Evolutionary conservation across 1,284 basidiomycete species (phyloP).

Genomic region (Tylopilus microsporus): DNA sequence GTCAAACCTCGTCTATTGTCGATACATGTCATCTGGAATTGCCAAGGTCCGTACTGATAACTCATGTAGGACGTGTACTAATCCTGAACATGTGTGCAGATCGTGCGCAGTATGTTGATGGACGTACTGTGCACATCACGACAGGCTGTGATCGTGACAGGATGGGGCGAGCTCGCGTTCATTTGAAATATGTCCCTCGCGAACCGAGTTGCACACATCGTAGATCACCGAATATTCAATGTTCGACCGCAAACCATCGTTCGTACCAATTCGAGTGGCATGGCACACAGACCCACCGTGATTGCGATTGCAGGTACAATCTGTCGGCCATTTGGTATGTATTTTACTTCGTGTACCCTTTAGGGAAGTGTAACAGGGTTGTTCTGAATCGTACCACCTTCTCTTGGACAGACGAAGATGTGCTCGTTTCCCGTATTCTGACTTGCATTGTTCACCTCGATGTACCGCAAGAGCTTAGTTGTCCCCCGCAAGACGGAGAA

Average conservation of each 20-base stretch:
- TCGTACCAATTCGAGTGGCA: not conserved
- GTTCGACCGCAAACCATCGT: conserved; percentile 2
- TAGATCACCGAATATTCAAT: not conserved
- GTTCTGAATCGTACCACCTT: not conserved
- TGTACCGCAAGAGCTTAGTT: conserved; percentile 13
- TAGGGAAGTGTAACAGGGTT: not conserved
- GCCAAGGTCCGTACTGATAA: conserved; percentile 12
- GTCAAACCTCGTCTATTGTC: not conserved
- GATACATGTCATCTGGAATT: not conserved
- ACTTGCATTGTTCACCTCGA: conserved; percentile 4
- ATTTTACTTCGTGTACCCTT: not conserved
- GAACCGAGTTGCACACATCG: conserved; percentile 2
- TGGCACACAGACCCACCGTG: conserved; percentile 1
- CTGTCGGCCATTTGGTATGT: conserved; percentile 16
- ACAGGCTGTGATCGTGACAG: not conserved
- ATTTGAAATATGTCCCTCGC: not conserved
- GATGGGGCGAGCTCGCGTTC: conserved; percentile 6
- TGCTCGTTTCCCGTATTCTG: conserved; percentile 12
- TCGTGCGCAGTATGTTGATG: not conserved
- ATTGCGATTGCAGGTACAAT: not conserved
- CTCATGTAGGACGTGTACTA: not conserved
- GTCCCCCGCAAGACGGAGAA: conserved; percentile 9
- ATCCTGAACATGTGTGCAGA: conserved; percentile 1
- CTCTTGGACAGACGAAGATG: conserved; percentile 1
- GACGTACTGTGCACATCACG: not conserved